phyloP scores from a whole-genome alignment of 768 basidiomycete species.

The Suillus placidus region DNA sequence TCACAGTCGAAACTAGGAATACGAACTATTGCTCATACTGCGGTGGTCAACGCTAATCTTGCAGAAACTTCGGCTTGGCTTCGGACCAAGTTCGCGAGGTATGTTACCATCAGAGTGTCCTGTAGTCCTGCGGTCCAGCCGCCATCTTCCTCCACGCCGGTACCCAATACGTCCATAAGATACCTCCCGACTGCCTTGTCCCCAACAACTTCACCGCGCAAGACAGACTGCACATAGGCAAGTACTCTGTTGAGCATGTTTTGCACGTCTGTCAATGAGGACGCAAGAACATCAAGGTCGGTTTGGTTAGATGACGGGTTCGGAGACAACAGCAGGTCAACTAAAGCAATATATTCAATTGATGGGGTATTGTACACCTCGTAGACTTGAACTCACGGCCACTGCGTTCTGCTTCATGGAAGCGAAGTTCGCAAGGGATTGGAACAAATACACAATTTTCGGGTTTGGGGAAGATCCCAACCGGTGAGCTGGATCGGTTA shows the following conservation, averaged over 20 bases:
- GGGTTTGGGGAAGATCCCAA: constrained; percentile 86
- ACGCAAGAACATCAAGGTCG: constrained; percentile 76
- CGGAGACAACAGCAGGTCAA: constrained; percentile 1
- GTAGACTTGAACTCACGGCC: constrained; percentile 60
- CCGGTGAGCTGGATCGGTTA: constrained; percentile 62
- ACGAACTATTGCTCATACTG: constrained; percentile 33
- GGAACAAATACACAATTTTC: constrained; percentile 97
- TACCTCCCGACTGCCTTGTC: constrained; percentile 89
- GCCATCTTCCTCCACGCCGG: constrained; percentile 73
- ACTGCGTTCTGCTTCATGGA: constrained; percentile 81
- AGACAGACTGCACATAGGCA: constrained; percentile 78
- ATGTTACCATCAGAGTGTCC: constrained; percentile 94
- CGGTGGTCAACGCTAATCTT: constrained; percentile 74
- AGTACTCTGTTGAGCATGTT: constrained; percentile 85
- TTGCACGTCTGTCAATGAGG: constrained; percentile 70
- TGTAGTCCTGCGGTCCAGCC: constrained; percentile 79
- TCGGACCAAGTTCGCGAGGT: constrained; percentile 90
- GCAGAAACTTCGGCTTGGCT: constrained; percentile 92
- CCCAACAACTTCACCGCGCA: constrained; percentile 75
- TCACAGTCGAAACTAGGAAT: constrained; percentile 9
- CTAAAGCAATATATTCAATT: constrained; percentile 1
- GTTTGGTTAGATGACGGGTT: constrained; percentile 56
- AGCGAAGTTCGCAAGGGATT: constrained; percentile 83
- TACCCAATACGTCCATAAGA: constrained; percentile 81
- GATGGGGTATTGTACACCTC: neutral